Evolutionary conservation across 352 stramenopile species (phyloP), one percentile per base, ranked within the genome.

Genomic region (Thalassiosira pacifica): DNA sequence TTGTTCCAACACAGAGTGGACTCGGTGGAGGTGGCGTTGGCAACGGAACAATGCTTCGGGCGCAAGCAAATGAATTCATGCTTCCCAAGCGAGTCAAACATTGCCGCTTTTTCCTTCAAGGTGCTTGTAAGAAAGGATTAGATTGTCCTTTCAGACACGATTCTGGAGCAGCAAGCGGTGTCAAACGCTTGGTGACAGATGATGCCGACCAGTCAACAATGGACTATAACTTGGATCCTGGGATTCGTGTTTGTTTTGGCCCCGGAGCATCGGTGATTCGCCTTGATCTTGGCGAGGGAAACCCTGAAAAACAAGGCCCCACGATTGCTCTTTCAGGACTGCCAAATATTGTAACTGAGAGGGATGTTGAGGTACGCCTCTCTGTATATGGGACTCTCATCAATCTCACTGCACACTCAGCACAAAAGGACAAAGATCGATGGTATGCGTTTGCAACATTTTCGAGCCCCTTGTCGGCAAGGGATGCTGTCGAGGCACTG

Each of bases 381-480:
- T 64, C 55, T 64, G 18, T 24, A 31, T 64, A 64, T 64, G 55
- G 55, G 27, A 18, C 55, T 18, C 3, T 64, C 31, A 18, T 64
- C 18, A 31, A 64, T 64, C 3, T 64, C 9, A 9, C 22, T 64
- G 22, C 55, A 64, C 13, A 64, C 16, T 32, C 55, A 29, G 55
- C 22, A 2, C 55, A 32, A 64, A 64, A 29, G 55, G 55, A 16
- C 31, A 19, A 18, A 31, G 18, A 64, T 64, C 55, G 8, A 19
- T 64, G 55, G 55, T 64, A 37, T 64, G 4, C 55, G 18, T 64
- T 64, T 64, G 55, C 55, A 64, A 32, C 55, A 32, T 64, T 64
- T 31, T 64, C 11, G 24, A 64, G 55, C 18, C 55, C 55, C 13
- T 64, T 64, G 55, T 32, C 22, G 18, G 55, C 55, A 64, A 24